A percentile compares a stretch with the other conserved stretches of the same genome.
Evolutionary conservation across 768 basidiomycete species (phyloP).

Genomic region (Leccinum truebloodii): DNA sequence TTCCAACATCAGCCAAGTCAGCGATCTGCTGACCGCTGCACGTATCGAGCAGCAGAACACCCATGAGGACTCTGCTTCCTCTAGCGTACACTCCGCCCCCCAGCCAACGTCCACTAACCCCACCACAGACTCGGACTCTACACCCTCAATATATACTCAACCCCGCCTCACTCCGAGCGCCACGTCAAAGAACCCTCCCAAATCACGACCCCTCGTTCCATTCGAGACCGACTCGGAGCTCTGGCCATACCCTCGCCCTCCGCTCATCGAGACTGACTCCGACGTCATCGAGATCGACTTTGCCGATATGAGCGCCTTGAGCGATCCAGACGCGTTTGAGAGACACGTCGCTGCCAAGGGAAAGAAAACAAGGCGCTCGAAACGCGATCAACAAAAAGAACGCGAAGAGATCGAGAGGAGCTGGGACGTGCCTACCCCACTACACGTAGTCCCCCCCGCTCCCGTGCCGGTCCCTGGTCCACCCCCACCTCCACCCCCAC

Average conservation of each 20-base stretch:
- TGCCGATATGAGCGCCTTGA: conserved; percentile 69
- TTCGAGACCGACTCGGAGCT: conserved; percentile 66
- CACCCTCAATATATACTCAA: conserved; percentile 14
- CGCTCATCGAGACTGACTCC: conserved; percentile 42
- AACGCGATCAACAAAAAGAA: conserved; percentile 40
- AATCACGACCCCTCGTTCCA: conserved; percentile 50
- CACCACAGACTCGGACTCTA: conserved; percentile 5
- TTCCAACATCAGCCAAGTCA: conserved; percentile 34
- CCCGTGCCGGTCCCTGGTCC: neutral
- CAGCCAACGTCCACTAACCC: conserved; percentile 1
- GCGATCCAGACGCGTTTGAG: conserved; percentile 62
- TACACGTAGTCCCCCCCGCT: conserved; percentile 20
- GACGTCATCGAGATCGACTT: conserved; percentile 80
- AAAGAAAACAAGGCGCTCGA: conserved; percentile 27
- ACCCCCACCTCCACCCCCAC: conserved; percentile 1
- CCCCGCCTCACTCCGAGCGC: neutral
- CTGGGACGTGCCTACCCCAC: conserved; percentile 54
- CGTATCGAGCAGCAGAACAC: conserved; percentile 21
- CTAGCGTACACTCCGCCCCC: conserved; percentile 6
- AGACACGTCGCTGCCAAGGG: conserved; percentile 27
- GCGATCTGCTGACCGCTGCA: conserved; percentile 29
- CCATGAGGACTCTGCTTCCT: conserved; percentile 5
- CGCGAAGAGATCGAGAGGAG: conserved; percentile 56
- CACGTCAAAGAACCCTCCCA: conserved; percentile 20
- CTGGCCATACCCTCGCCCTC: conserved; percentile 66